These are phyloP conservation scores for Trebouxia sp. DNA, from an alignment of 139 green algal genomes.

Conservation along the genomic window DNA sequence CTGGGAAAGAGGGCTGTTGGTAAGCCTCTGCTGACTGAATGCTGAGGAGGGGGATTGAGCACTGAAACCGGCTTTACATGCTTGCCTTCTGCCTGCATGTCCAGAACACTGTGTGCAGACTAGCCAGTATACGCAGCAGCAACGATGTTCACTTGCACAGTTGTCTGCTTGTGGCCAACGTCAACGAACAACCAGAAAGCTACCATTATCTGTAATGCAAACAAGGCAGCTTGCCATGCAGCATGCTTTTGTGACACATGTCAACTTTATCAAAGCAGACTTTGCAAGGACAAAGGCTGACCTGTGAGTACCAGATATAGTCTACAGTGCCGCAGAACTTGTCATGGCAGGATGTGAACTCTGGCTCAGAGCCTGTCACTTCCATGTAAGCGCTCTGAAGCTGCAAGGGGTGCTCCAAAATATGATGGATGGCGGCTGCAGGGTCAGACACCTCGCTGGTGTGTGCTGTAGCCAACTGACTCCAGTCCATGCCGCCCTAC, in stretches of 20 bases:
- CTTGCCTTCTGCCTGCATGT: neutral
- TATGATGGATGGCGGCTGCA: neutral
- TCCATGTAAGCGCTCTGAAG: slow-evolving; percentile 26
- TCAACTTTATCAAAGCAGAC: neutral
- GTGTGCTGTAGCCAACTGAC: slow-evolving; percentile 15
- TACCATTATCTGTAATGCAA: too few species aligned
- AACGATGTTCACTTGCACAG: too few species aligned
- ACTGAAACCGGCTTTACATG: neutral
- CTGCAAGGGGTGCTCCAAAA: slow-evolving; percentile 13
- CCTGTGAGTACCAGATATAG: slow-evolving; percentile 68
- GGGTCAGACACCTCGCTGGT: neutral
- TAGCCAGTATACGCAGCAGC: too few species aligned
- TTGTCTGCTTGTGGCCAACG: too few species aligned
- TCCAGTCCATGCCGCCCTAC: slow-evolving; percentile 2
- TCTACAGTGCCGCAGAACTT: slow-evolving; percentile 74
- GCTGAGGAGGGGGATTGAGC: neutral
- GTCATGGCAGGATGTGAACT: slow-evolving; percentile 67
- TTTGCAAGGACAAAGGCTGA: neutral
- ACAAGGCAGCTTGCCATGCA: too few species aligned
- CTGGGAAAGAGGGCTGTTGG: neutral
- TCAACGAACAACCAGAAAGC: too few species aligned
- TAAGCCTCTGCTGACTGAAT: neutral
- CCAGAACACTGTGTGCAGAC: too few species aligned
- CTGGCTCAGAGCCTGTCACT: slow-evolving; percentile 45
- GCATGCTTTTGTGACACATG: too few species aligned